Percentiles rank a stretch among this genome's conserved stretches.
These are phyloP conservation scores for Escallonia herrerae DNA, from an alignment of 129 eudicot species.

Conservation along the genomic window DNA sequence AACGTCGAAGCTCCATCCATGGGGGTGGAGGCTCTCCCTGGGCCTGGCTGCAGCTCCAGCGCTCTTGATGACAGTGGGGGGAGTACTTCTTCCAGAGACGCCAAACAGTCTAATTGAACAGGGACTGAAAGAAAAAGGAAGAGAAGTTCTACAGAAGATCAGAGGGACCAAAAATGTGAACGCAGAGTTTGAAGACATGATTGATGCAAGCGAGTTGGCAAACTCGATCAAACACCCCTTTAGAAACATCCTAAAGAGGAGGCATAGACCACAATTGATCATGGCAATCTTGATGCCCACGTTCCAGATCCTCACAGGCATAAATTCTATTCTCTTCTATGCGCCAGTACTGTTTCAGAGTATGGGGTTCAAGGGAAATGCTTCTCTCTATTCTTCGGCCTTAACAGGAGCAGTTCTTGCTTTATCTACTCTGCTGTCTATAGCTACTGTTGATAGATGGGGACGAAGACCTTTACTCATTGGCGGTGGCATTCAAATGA, in stretches of 20 bases:
- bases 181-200: conserved; percentile 87
- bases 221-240: conserved; percentile 76
- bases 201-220: conserved; percentile 83
- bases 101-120: conserved; percentile 88
- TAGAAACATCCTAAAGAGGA: conserved; percentile 57
- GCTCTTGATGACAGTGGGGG: conserved; percentile 71
- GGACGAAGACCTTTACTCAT: conserved; percentile 75
- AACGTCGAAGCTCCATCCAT: conserved; percentile 57
- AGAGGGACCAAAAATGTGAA: conserved; percentile 71
- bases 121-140: conserved; percentile 49
- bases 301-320: conserved; percentile 90
- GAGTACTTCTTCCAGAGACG: conserved; percentile 82
- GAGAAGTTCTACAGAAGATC: conserved; percentile 54
- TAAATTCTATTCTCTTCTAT: conserved; percentile 73
- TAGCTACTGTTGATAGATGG: conserved; percentile 64
- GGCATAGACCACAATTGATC: conserved; percentile 78
- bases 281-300: conserved; percentile 90
- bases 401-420: conserved; percentile 83
- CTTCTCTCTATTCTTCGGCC: conserved; percentile 76
- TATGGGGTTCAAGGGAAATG: conserved; percentile 78
- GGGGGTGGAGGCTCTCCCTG: conserved; percentile 97
- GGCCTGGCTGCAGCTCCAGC: conserved; percentile 94
- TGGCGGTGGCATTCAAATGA: conserved; percentile 84
- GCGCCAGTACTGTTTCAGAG: conserved; percentile 86
- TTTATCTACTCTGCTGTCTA: conserved; percentile 64